These are phyloP conservation scores for Mycena chlorophos DNA, from an alignment of 768 basidiomycete genomes.

Conservation along the genomic window DNA sequence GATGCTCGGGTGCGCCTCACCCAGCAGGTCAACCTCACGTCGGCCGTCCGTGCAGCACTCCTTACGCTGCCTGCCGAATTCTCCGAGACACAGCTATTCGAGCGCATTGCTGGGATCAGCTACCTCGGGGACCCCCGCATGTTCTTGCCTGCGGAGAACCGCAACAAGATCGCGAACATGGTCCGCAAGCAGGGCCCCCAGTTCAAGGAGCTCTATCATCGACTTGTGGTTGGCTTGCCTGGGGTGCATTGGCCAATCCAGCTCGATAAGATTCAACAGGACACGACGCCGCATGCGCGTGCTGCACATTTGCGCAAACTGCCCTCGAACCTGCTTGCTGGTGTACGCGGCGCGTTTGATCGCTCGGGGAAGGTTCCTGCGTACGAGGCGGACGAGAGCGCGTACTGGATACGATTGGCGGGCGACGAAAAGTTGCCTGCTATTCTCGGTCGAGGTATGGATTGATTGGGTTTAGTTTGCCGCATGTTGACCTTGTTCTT, in stretches of 20 bases:
- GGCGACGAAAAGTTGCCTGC: slow-evolving; percentile 57
- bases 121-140: slow-evolving; percentile 93
- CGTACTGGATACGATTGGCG: slow-evolving; percentile 74
- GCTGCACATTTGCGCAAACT: slow-evolving; percentile 77
- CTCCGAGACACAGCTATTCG: slow-evolving; percentile 79
- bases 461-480: neutral
- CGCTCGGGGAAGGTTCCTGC: slow-evolving; percentile 34
- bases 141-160: slow-evolving; percentile 92
- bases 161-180: slow-evolving; percentile 91
- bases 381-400: slow-evolving; percentile 65
- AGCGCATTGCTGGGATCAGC: slow-evolving; percentile 80
- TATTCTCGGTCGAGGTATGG: slow-evolving; percentile 57
- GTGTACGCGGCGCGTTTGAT: slow-evolving; percentile 54
- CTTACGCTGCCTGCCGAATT: slow-evolving; percentile 84
- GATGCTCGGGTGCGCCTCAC: slow-evolving; percentile 90
- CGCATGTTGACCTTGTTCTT: neutral
- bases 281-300: slow-evolving; percentile 64
- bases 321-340: slow-evolving; percentile 62
- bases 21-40: slow-evolving; percentile 90
- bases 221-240: slow-evolving; percentile 73
- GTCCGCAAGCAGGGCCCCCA: slow-evolving; percentile 78
- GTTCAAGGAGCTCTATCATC: slow-evolving; percentile 86
- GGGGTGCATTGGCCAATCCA: slow-evolving; percentile 72
- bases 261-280: slow-evolving; percentile 65
- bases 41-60: slow-evolving; percentile 87